A percentile compares a stretch with the other conserved stretches of the same genome.
These are phyloP conservation scores for Dalbergia cultrata DNA, from an alignment of 306 rosid genomes.

Conservation along the genomic window DNA sequence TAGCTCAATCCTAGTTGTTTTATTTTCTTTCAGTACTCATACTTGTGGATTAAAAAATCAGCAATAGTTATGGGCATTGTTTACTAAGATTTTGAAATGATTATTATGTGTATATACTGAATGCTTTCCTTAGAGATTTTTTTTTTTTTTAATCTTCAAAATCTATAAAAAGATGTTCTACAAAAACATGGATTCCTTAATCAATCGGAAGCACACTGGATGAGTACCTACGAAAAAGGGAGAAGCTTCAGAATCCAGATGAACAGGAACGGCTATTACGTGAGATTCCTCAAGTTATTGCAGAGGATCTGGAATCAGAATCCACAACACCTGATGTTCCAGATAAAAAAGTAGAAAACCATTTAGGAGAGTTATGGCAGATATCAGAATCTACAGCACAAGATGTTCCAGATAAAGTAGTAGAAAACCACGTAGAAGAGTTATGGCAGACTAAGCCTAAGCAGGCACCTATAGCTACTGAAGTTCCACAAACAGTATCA, in stretches of 20 bases:
- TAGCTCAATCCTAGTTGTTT: not conserved
- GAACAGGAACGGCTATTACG: conserved; percentile 72
- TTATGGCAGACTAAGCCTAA: conserved; percentile 46
- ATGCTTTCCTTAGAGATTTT: conserved; percentile 28
- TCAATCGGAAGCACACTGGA: conserved; percentile 61
- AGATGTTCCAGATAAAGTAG: too few species aligned
- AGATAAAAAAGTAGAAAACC: conserved; percentile 50
- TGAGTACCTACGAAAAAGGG: conserved; percentile 74
- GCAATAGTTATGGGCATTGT: conserved; percentile 16
- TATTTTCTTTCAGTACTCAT: conserved; percentile 3
- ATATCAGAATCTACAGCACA: not conserved
- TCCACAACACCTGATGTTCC: conserved; percentile 41
- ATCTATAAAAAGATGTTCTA: conserved; percentile 20
- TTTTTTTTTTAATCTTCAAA: not conserved
- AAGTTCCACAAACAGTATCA: conserved; percentile 59
- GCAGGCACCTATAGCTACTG: conserved; percentile 52
- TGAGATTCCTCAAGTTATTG: conserved; percentile 73
- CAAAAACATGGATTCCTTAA: conserved; percentile 61
- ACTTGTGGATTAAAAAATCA: conserved; percentile 21
- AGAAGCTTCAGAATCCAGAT: conserved; percentile 68
- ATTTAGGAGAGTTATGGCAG: conserved; percentile 53
- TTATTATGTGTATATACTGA: conserved; percentile 7
- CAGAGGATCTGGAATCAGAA: conserved; percentile 66
- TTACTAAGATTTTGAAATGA: conserved; percentile 10
- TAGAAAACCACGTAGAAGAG: too few species aligned